Percentiles rank a stretch among this genome's conserved stretches.
Evolutionary conservation across 2,329 filamentous ascomycete genomes (phyloP).

Genomic region (Pseudodiploospora longispora): DNA sequence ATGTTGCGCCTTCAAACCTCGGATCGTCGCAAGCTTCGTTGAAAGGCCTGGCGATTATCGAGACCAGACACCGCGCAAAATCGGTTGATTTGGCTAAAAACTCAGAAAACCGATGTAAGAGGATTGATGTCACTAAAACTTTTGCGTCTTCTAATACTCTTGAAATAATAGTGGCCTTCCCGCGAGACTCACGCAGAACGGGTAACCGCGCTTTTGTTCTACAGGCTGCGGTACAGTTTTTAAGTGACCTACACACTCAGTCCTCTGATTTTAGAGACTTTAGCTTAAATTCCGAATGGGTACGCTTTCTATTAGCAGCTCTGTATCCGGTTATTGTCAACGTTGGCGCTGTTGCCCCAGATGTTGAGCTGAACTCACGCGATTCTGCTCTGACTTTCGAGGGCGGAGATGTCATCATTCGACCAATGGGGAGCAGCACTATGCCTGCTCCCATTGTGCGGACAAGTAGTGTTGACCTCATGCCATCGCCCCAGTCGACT

Average conservation of each 20-base stretch:
- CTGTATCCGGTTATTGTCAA: slow-evolving; percentile 86
- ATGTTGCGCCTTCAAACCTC: slow-evolving; percentile 35
- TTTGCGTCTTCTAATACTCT: slow-evolving; percentile 9
- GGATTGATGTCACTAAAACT: too few relatives aligned
- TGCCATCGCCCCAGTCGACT: slow-evolving; percentile 38
- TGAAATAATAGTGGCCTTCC: slow-evolving; percentile 16
- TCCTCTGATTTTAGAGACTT: slow-evolving; percentile 79
- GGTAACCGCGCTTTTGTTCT: slow-evolving; percentile 54
- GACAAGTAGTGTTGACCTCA: slow-evolving; percentile 52
- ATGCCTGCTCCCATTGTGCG: slow-evolving; percentile 63
- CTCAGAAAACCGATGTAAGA: slow-evolving; percentile 45
- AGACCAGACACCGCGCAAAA: slow-evolving; percentile 36
- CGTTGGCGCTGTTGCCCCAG: slow-evolving; percentile 71
- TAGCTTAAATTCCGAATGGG: slow-evolving; percentile 68
- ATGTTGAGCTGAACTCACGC: slow-evolving; percentile 78
- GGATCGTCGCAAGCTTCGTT: slow-evolving; percentile 3
- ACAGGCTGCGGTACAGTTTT: slow-evolving; percentile 68
- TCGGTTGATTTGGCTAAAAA: slow-evolving; percentile 62
- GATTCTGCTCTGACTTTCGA: slow-evolving; percentile 78
- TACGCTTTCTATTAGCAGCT: slow-evolving; percentile 68
- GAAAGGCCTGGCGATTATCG: slow-evolving; percentile 9
- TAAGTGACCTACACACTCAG: slow-evolving; percentile 68
- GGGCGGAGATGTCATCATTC: slow-evolving; percentile 75
- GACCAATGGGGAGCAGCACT: slow-evolving; percentile 54
- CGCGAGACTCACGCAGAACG: slow-evolving; percentile 39